Conservation (phyloP, 805 yeast species). For the Candida loeiensis region DNA sequence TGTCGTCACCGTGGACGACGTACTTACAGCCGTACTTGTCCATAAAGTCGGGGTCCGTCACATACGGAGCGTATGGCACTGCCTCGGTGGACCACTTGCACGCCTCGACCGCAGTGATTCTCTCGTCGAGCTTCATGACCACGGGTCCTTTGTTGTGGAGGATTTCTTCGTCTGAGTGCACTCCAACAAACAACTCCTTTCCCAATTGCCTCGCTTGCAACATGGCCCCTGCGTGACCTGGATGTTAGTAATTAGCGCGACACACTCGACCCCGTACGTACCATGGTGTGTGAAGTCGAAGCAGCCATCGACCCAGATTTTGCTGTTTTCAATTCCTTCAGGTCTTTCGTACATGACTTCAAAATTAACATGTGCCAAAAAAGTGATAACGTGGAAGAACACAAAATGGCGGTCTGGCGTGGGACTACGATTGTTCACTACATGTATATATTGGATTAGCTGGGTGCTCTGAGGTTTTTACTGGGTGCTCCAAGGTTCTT, state of each 20-base stretch:
- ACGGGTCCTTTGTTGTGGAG: constrained; percentile 84
- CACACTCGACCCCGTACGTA: constrained; percentile 19
- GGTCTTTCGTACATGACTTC: constrained; percentile 37
- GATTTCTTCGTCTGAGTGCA: constrained; percentile 90
- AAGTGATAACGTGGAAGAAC: too few relatives aligned
- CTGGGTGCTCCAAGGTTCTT: too few relatives aligned
- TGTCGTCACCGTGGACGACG: constrained; percentile 98
- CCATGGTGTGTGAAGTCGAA: constrained; percentile 98
- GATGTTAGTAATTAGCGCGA: neutral
- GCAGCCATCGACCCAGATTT: constrained; percentile 97
- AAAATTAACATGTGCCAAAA: too few relatives aligned
- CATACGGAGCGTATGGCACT: constrained; percentile 84
- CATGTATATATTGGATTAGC: too few relatives aligned
- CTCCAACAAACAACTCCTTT: constrained; percentile 73
- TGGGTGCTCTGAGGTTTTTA: too few relatives aligned
- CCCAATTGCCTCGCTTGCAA: constrained; percentile 88
- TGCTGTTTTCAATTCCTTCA: constrained; percentile 39
- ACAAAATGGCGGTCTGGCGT: too few relatives aligned
- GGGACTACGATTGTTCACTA: too few relatives aligned
- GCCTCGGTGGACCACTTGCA: constrained; percentile 83
- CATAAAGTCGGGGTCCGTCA: constrained; percentile 80
- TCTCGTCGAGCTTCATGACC: constrained; percentile 80
- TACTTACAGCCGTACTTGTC: constrained; percentile 70
- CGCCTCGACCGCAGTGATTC: constrained; percentile 80
- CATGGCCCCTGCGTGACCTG: constrained; percentile 90